A percentile compares a stretch with the other conserved stretches of the same genome.
Evolutionary conservation across 345 rosid species (phyloP).

Genomic region (Sisymbrium irio): DNA sequence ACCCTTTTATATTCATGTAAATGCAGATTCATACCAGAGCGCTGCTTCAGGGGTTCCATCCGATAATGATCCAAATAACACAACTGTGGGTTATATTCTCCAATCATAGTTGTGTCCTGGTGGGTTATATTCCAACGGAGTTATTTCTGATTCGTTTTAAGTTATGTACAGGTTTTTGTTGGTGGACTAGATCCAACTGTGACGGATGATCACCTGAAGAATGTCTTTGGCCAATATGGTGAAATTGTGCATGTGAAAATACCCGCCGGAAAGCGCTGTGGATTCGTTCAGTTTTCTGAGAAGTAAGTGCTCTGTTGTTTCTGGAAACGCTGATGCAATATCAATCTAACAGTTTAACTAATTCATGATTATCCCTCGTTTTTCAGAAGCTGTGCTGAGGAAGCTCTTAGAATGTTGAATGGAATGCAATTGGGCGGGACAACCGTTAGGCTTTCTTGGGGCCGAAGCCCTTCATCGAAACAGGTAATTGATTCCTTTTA

Average conservation of each 20-base stretch:
- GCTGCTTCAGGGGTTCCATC: slow-evolving; percentile 48
- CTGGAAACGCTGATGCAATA: not conserved
- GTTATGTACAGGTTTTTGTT: slow-evolving; percentile 65
- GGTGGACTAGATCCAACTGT: slow-evolving; percentile 79
- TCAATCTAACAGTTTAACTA: not conserved
- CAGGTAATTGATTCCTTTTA: slow-evolving; percentile 46
- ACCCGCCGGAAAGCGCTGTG: slow-evolving; percentile 78
- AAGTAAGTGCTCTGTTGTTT: slow-evolving; percentile 42
- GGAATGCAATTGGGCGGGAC: slow-evolving; percentile 79
- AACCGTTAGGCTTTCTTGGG: slow-evolving; percentile 90
- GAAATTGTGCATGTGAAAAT: slow-evolving; percentile 81
- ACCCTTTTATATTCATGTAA: not conserved
- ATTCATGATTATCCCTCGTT: not conserved
- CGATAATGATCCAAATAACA: slow-evolving; percentile 84
- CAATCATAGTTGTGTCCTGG: slow-evolving; percentile 4
- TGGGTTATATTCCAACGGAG: not conserved
- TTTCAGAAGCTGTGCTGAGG: slow-evolving; percentile 80
- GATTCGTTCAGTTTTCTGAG: slow-evolving; percentile 85
- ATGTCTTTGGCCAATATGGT: slow-evolving; percentile 74
- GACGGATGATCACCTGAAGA: slow-evolving; percentile 72
- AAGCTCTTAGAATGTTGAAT: slow-evolving; percentile 60
- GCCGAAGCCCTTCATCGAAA: slow-evolving; percentile 81
- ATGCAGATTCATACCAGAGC: slow-evolving; percentile 81
- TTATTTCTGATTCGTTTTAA: slow-evolving; percentile 2
- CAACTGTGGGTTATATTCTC: slow-evolving; percentile 62